Conservation (phyloP, 345 rosid genomes). For the Pelargonium nanum region DNA sequence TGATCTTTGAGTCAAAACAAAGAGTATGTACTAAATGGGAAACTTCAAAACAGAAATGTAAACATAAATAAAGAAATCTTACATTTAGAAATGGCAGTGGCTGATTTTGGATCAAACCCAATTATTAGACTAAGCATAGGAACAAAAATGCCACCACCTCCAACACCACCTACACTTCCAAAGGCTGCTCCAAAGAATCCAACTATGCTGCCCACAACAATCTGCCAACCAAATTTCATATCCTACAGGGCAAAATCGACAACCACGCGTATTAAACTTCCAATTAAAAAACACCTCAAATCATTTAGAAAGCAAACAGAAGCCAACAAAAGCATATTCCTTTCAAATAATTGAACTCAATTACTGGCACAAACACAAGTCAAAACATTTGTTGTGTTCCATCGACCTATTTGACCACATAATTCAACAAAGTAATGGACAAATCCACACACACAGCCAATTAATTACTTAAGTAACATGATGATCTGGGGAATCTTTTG, state of each 20-base stretch:
- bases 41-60: too few relatives aligned
- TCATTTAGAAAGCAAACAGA: background rate
- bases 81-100: constrained; percentile 23
- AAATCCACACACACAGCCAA: background rate
- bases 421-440: background rate
- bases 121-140: constrained; percentile 20
- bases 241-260: constrained; percentile 2
- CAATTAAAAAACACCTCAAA: background rate
- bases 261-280: background rate
- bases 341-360: background rate
- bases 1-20: too few relatives aligned
- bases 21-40: too few relatives aligned
- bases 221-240: constrained; percentile 12
- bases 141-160: constrained; percentile 27
- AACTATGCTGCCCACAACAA: constrained; percentile 11
- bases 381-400: background rate
- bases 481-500: background rate
- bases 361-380: background rate
- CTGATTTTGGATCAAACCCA: constrained; percentile 27
- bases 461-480: background rate
- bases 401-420: background rate
- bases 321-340: background rate
- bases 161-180: constrained; percentile 28
- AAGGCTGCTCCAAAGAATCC: constrained; percentile 28
- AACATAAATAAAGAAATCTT: too few relatives aligned